Conservation (phyloP, 495 filamentous ascomycete species). For the Podospora bellae-mahoneyi region DNA sequence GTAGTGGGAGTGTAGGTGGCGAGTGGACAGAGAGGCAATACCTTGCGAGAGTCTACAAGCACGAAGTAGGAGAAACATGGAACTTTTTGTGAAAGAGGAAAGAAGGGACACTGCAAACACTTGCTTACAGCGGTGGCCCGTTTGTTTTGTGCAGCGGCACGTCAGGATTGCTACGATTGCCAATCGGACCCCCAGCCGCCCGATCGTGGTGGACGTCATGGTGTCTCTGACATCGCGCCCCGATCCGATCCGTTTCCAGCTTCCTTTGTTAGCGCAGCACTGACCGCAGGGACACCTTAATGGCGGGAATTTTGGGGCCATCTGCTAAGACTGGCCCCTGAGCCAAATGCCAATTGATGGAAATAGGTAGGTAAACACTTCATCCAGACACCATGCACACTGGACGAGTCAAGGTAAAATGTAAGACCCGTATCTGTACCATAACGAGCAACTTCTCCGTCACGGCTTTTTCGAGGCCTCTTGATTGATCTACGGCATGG, state of each 20-base stretch:
- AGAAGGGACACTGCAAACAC: neutral
- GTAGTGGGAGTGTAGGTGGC: neutral
- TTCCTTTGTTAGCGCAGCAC: conserved; percentile 24
- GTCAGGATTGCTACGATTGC: conserved; percentile 15
- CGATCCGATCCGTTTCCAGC: conserved; percentile 4
- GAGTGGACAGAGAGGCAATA: neutral
- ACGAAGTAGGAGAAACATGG: conserved; percentile 1
- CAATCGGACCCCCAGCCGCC: conserved; percentile 16
- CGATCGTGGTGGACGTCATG: conserved; percentile 29
- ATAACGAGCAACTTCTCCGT: conserved; percentile 65
- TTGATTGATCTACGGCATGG: conserved; percentile 52
- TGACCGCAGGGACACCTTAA: neutral
- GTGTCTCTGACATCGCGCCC: conserved; percentile 22
- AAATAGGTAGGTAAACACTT: neutral
- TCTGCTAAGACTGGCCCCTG: neutral
- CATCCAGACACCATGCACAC: neutral
- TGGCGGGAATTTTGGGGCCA: neutral
- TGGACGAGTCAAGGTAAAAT: conserved; percentile 31
- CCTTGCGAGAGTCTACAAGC: neutral
- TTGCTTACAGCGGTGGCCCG: neutral
- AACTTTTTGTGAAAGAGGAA: conserved; percentile 7
- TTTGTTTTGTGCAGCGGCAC: conserved; percentile 1
- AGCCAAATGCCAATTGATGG: neutral
- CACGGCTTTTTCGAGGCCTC: conserved; percentile 85
- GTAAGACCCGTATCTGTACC: conserved; percentile 97